These are phyloP conservation scores for Buddleja alternifolia DNA, from an alignment of 257 asterid genomes.

Conservation along the genomic window DNA sequence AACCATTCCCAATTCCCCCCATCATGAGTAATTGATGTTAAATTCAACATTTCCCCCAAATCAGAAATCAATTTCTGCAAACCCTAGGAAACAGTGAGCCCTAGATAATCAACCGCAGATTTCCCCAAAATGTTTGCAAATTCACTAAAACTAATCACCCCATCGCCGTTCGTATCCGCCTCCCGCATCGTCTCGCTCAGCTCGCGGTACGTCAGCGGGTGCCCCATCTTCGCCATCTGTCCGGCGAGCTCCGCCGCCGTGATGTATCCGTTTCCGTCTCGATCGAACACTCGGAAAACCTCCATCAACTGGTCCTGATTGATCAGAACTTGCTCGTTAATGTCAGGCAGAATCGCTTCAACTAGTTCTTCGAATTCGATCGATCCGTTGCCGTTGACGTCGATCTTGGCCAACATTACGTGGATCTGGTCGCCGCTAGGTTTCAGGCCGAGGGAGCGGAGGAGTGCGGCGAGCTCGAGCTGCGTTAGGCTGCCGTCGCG, in stretches of 20 bases:
- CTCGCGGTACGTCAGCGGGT: conserved; percentile 80
- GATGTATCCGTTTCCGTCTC: conserved; percentile 88
- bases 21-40: no score
- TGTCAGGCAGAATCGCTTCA: conserved; percentile 62
- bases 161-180: conserved; percentile 91
- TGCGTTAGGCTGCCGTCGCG: conserved; percentile 92
- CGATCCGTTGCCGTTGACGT: conserved; percentile 84
- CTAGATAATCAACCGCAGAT: conserved; percentile 74
- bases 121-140: conserved; percentile 72
- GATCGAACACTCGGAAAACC: conserved; percentile 80
- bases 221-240: conserved; percentile 92
- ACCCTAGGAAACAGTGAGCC: conserved; percentile 43
- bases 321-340: conserved; percentile 58
- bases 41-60: neutral
- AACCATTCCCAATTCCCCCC: neutral
- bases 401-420: conserved; percentile 61
- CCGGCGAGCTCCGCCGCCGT: conserved; percentile 89
- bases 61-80: neutral
- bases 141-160: conserved; percentile 73
- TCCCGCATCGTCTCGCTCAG: conserved; percentile 79
- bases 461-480: conserved; percentile 82
- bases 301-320: conserved; percentile 75
- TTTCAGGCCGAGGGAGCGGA: conserved; percentile 79
- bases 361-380: conserved; percentile 83
- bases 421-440: conserved; percentile 85